These are phyloP conservation scores for Skeletonema tropicum DNA, from an alignment of 108 stramenopile species.

Conservation along the genomic window DNA sequence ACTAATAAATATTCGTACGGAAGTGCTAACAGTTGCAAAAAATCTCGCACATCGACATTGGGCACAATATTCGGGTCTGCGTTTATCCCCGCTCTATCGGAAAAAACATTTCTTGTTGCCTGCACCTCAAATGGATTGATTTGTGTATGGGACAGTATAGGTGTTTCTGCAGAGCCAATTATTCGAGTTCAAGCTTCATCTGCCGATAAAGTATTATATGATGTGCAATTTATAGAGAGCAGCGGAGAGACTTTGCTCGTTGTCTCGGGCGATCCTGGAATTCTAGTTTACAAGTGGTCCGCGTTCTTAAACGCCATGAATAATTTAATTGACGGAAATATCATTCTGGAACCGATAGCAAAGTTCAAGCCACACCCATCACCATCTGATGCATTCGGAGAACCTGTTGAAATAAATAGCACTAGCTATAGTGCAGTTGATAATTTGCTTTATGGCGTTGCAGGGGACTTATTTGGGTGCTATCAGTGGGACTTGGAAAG, in stretches of 20 bases:
- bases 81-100: constrained; percentile 12
- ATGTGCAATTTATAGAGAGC: constrained; percentile 43
- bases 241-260: constrained; percentile 25
- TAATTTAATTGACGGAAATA: neutral
- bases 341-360: constrained; percentile 18
- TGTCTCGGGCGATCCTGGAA: constrained; percentile 48
- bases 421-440: constrained; percentile 26
- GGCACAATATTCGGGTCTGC: constrained; percentile 38
- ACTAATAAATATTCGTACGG: constrained; percentile 8
- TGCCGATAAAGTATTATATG: constrained; percentile 26
- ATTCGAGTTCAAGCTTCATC: constrained; percentile 4
- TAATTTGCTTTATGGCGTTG: constrained; percentile 48
- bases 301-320: constrained; percentile 36
- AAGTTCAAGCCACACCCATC: constrained; percentile 50
- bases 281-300: constrained; percentile 51
- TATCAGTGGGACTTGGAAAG: constrained; percentile 64
- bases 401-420: constrained; percentile 47
- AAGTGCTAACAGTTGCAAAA: neutral
- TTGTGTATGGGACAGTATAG: constrained; percentile 25
- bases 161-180: constrained; percentile 2
- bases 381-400: constrained; percentile 21
- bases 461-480: constrained; percentile 62
- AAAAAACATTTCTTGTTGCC: constrained; percentile 21
- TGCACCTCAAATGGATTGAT: constrained; percentile 38
- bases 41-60: neutral